Evolutionary conservation across 1,139 yeast species (phyloP).

Genomic region (Hanseniaspora gamundiae): DNA sequence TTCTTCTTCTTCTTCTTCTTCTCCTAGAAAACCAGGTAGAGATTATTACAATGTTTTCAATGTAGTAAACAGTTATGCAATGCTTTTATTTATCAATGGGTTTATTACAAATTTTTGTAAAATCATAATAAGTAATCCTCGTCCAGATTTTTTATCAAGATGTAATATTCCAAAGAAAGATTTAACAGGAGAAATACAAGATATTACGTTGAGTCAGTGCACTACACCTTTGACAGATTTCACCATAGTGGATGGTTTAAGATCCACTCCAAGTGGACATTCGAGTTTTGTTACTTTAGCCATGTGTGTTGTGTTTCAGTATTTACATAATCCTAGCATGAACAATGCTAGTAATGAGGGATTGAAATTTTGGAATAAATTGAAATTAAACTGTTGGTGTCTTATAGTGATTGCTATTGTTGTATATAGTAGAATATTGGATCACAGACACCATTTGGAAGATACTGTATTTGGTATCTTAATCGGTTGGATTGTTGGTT

Average conservation of each 20-base stretch:
- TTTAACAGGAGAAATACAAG: constrained; percentile 1
- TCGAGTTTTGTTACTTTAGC: constrained; percentile 19
- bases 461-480: constrained; percentile 18
- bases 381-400: constrained; percentile 16
- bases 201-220: constrained; percentile 7
- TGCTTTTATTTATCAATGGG: constrained; percentile 15
- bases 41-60: background rate
- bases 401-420: constrained; percentile 15
- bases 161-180: constrained; percentile 9
- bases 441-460: constrained; percentile 24
- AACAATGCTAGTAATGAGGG: constrained; percentile 6
- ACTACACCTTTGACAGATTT: constrained; percentile 11
- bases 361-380: constrained; percentile 6
- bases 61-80: constrained; percentile 8
- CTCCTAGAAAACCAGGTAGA: constrained; percentile 8
- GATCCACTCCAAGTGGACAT: constrained; percentile 24
- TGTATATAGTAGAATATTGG: constrained; percentile 19
- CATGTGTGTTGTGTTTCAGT: constrained; percentile 16
- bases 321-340: constrained; percentile 15
- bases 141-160: constrained; percentile 22
- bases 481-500: constrained; percentile 12
- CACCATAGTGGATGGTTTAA: constrained; percentile 18
- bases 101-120: constrained; percentile 19
- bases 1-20: background rate
- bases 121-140: constrained; percentile 16